These are phyloP conservation scores for Plantago major DNA, from an alignment of 257 asterid genomes.

Conservation along the genomic window DNA sequence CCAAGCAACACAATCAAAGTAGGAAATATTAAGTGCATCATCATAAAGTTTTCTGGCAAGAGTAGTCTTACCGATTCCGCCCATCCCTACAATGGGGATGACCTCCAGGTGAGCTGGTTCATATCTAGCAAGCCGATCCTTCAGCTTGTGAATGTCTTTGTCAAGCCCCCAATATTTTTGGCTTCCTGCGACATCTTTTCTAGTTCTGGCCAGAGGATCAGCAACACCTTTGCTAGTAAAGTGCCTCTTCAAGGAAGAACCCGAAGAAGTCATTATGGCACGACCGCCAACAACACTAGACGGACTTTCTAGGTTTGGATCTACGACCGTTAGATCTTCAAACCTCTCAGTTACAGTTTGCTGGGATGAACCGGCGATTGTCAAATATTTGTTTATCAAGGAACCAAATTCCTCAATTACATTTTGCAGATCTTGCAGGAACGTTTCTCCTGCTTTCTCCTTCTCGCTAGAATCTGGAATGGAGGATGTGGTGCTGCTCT, in stretches of 20 bases:
- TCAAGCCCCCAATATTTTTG: background rate
- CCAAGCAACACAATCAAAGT: slow-evolving; percentile 15
- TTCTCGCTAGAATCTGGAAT: background rate
- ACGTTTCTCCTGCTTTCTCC: too few relatives aligned
- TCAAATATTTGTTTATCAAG: background rate
- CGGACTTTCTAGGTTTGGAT: too few relatives aligned
- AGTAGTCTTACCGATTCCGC: slow-evolving; percentile 8
- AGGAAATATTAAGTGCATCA: background rate
- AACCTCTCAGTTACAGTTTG: too few relatives aligned
- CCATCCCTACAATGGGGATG: slow-evolving; percentile 12
- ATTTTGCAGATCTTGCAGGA: background rate
- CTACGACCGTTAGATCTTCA: too few relatives aligned
- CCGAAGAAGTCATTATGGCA: too few relatives aligned
- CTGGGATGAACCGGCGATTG: too few relatives aligned
- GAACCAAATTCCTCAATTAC: background rate
- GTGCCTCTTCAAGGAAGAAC: too few relatives aligned
- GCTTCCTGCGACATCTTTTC: too few relatives aligned
- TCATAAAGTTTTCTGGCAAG: slow-evolving; percentile 12
- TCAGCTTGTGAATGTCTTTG: background rate
- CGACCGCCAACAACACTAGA: too few relatives aligned
- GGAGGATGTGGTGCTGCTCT: too few relatives aligned
- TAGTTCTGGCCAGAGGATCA: too few relatives aligned
- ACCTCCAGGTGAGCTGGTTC: background rate
- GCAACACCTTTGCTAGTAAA: too few relatives aligned
- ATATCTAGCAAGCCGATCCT: background rate